Percentiles rank a stretch among this genome's conserved stretches.
phyloP scores from a whole-genome alignment of 228 moss, liverwort and hornwort genomes.

The Sphagnum magellanicum region DNA sequence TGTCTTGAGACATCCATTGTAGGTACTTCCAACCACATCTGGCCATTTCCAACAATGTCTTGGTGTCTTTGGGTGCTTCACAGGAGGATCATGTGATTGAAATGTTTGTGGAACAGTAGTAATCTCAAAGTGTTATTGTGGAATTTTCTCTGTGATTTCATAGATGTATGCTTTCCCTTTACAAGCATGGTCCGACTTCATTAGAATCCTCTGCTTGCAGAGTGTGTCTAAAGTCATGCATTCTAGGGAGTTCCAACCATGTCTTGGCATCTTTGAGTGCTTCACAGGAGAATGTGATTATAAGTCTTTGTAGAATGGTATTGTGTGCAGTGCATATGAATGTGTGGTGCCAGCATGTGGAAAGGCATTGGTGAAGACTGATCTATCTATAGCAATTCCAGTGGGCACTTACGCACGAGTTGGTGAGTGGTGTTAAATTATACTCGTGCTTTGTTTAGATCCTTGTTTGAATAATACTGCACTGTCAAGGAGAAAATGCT shows the following conservation, averaged over 20 bases:
- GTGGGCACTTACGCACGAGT: constrained; percentile 80
- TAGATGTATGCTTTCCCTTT: not conserved
- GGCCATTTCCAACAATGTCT: no score
- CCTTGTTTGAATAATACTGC: no score
- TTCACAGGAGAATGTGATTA: not conserved
- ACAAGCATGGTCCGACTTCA: not conserved
- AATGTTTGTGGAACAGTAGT: no score
- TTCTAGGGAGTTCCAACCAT: not conserved
- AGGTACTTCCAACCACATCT: no score
- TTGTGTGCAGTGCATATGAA: constrained; percentile 55
- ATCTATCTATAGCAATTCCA: constrained; percentile 77
- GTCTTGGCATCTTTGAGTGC: not conserved
- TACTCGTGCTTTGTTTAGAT: no score
- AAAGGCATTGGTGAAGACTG: constrained; percentile 82
- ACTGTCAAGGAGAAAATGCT: no score
- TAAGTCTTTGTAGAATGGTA: not conserved
- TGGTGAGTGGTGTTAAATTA: constrained; percentile 27
- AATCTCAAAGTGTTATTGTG: no score
- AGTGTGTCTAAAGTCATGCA: not conserved
- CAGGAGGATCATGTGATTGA: no score
- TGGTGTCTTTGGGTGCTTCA: no score
- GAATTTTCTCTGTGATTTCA: no score
- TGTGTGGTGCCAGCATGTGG: constrained; percentile 62
- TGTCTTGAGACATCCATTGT: no score
- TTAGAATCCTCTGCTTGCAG: not conserved